Evolutionary conservation across 2,329 filamentous ascomycete genomes (phyloP).

Genomic region (Xylariaceae sp.): DNA sequence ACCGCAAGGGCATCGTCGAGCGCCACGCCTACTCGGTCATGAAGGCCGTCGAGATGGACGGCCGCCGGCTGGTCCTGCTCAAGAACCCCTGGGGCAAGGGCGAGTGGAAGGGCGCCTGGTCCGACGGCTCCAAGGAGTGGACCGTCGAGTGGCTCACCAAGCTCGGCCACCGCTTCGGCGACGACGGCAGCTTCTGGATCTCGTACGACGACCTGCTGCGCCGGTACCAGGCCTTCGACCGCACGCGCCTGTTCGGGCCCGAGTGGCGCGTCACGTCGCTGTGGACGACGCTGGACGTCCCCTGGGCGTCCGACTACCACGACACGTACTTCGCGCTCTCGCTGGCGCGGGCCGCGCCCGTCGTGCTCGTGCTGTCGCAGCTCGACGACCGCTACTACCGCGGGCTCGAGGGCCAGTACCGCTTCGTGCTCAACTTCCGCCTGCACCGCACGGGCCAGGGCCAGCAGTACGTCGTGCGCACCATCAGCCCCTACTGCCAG

Average conservation of each 20-base stretch:
- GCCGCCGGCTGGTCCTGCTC: constrained; percentile 55
- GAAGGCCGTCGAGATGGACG: constrained; percentile 50
- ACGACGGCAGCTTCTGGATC: constrained; percentile 63
- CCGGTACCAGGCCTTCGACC: constrained; percentile 51
- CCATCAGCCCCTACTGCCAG: constrained; percentile 50
- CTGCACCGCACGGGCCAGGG: constrained; percentile 40
- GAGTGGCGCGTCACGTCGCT: constrained; percentile 44
- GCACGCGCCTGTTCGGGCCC: constrained; percentile 47
- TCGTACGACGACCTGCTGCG: constrained; percentile 50
- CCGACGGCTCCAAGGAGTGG: constrained; percentile 79
- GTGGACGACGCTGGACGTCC: constrained; percentile 46
- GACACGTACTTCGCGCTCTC: constrained; percentile 46
- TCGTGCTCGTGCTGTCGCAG: constrained; percentile 50
- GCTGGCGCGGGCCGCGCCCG: constrained; percentile 38
- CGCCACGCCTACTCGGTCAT: constrained; percentile 56
- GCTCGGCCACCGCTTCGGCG: constrained; percentile 66
- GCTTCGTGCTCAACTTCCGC: constrained; percentile 46
- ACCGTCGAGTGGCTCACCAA: constrained; percentile 70
- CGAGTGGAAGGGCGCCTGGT: constrained; percentile 78
- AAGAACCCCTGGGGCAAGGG: constrained; percentile 74
- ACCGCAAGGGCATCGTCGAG: constrained; percentile 50
- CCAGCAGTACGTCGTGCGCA: constrained; percentile 50
- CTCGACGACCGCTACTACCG: constrained; percentile 51
- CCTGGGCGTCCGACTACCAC: constrained; percentile 49
- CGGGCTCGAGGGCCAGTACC: constrained; percentile 49